These are phyloP conservation scores for Citrus hindsii DNA, from an alignment of 345 rosid species.

Conservation along the genomic window DNA sequence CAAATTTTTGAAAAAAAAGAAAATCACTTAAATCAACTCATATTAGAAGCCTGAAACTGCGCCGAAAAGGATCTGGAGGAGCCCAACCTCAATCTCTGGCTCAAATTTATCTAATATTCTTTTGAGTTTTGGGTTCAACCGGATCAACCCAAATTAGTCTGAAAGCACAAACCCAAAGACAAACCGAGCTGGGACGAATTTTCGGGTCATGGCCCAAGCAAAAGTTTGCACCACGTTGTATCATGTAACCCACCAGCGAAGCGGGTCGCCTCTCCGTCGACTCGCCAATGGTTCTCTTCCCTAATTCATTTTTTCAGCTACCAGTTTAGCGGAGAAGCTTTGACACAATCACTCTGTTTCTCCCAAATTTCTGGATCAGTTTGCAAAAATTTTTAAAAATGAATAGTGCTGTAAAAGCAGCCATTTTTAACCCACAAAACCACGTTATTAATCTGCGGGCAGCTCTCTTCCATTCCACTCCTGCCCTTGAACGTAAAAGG, in stretches of 20 bases:
- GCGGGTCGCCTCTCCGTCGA: background rate
- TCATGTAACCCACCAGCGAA: background rate
- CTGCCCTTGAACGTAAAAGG: constrained; percentile 61
- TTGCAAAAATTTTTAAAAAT: constrained; percentile 5
- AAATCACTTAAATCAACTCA: no score
- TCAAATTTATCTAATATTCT: fast-evolving
- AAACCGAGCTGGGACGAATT: fast-evolving
- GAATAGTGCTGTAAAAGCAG: constrained; percentile 40
- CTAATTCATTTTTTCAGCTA: no score
- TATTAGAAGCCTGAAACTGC: no score
- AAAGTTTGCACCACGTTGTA: background rate
- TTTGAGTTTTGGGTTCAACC: no score
- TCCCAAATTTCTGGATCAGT: background rate
- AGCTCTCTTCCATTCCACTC: constrained; percentile 59
- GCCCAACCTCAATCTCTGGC: no score
- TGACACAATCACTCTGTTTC: background rate
- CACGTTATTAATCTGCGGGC: constrained; percentile 21
- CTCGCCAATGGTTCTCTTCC: background rate
- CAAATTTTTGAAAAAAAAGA: no score
- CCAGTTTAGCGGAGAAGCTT: no score
- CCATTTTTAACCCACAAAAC: constrained; percentile 36
- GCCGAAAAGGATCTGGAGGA: no score
- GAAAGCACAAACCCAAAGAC: no score
- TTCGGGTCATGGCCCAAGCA: background rate
- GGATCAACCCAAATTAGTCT: no score